Evolutionary conservation across 2,329 filamentous ascomycete genomes (phyloP).

Genomic region (Sporothrix variecibatus): DNA sequence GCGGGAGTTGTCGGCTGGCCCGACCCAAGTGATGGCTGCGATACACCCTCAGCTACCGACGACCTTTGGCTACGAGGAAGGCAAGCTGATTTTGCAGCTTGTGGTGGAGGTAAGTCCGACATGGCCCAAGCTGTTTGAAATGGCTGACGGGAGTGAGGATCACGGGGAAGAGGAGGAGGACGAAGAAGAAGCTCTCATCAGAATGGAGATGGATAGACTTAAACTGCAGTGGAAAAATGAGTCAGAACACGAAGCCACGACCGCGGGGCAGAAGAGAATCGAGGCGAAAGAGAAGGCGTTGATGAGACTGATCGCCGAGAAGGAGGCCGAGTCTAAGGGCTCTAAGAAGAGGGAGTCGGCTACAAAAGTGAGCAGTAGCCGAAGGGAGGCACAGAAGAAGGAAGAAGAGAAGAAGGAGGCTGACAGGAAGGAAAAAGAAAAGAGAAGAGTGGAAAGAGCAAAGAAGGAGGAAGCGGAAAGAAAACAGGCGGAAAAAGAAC

Average conservation of each 20-base stretch:
- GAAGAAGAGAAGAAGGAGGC: neutral
- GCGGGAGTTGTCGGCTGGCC: neutral
- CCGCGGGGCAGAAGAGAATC: neutral
- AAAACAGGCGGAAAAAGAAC: neutral
- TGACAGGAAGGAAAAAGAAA: neutral
- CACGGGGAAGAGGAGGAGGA: neutral
- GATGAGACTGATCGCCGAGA: neutral
- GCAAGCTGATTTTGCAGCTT: neutral
- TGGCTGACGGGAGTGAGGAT: neutral
- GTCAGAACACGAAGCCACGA: neutral
- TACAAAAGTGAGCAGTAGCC: neutral
- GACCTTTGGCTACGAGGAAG: neutral
- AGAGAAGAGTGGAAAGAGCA: neutral
- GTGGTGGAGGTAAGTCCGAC: neutral
- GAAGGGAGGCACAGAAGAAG: neutral
- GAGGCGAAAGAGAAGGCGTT: neutral
- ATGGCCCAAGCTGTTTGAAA: constrained; percentile 14
- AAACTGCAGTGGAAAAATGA: neutral
- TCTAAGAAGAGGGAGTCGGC: neutral
- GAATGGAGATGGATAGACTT: neutral
- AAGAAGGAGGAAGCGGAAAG: neutral
- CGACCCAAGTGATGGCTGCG: neutral
- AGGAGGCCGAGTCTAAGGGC: neutral
- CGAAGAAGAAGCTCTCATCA: neutral
- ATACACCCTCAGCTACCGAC: neutral